Evolutionary conservation across 2,329 filamentous ascomycete genomes (phyloP).

Genomic region (Gnomoniopsis smithogilvyi): DNA sequence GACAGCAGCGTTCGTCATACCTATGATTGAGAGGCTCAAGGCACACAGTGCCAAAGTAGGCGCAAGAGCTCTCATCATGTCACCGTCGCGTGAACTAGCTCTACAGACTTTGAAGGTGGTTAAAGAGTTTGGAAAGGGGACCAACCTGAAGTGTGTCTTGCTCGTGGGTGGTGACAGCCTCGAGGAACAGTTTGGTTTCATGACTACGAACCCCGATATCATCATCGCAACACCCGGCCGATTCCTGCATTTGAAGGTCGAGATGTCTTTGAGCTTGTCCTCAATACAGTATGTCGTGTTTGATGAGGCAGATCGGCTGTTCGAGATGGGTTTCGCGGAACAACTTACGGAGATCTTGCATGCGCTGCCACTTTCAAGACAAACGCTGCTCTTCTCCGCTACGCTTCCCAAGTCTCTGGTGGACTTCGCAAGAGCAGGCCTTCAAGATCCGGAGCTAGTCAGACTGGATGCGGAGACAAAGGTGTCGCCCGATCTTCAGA

Average conservation of each 20-base stretch:
- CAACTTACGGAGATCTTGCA: slow-evolving; percentile 93
- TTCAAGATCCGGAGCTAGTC: slow-evolving; percentile 88
- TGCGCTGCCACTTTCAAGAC: slow-evolving; percentile 76
- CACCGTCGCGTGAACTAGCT: slow-evolving; percentile 89
- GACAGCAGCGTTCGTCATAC: slow-evolving; percentile 96
- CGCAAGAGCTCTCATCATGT: slow-evolving; percentile 81
- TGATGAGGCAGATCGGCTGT: slow-evolving; percentile 93
- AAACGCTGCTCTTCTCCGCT: slow-evolving; percentile 92
- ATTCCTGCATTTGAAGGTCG: slow-evolving; percentile 94
- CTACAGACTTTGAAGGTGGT: slow-evolving; percentile 95
- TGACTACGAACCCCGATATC: slow-evolving; percentile 94
- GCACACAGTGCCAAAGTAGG: slow-evolving; percentile 84
- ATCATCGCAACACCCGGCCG: slow-evolving; percentile 95
- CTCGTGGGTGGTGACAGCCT: slow-evolving; percentile 93
- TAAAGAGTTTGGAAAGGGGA: slow-evolving; percentile 87
- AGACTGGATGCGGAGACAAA: slow-evolving; percentile 93
- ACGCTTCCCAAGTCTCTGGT: slow-evolving; percentile 92
- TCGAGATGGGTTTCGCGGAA: slow-evolving; percentile 97
- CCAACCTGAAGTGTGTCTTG: slow-evolving; percentile 85
- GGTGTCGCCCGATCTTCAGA: slow-evolving; percentile 92
- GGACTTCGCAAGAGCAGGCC: slow-evolving; percentile 89
- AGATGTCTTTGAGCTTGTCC: slow-evolving; percentile 89
- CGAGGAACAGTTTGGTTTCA: slow-evolving; percentile 90
- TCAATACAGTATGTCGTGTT: slow-evolving; percentile 95
- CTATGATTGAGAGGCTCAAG: slow-evolving; percentile 94